Conservation (phyloP, 2,329 filamentous ascomycete species). For the Nemania diffusa region DNA sequence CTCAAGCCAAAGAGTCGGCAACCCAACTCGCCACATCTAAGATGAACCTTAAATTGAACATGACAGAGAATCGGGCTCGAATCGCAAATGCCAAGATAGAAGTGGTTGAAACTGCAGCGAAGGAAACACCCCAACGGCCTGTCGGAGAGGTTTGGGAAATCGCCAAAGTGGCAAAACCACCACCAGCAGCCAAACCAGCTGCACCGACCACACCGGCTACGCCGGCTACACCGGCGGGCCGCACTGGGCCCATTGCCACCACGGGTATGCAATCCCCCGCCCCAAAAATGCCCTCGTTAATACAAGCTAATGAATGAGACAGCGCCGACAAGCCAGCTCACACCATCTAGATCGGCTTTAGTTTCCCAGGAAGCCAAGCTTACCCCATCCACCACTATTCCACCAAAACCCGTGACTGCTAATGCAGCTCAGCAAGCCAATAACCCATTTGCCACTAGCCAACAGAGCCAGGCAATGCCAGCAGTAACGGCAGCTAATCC, state of each 20-base stretch:
- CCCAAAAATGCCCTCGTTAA: not conserved
- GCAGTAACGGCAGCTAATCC: conserved; percentile 37
- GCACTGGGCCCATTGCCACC: conserved; percentile 20
- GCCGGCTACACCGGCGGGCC: conserved; percentile 20
- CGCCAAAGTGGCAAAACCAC: conserved; percentile 73
- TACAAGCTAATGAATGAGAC: conserved; percentile 19
- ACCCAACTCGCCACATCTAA: conserved; percentile 81
- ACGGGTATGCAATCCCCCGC: conserved; percentile 33
- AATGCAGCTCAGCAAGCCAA: conserved; percentile 22
- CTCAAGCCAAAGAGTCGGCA: conserved; percentile 68
- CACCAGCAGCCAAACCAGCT: conserved; percentile 47
- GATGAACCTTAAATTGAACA: conserved; percentile 77
- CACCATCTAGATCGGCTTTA: conserved; percentile 19
- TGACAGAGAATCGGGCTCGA: conserved; percentile 76
- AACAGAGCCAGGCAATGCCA: conserved; percentile 30
- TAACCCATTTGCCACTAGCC: conserved; percentile 40
- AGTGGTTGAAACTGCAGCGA: conserved; percentile 82
- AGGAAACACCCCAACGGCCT: conserved; percentile 84
- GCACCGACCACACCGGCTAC: conserved; percentile 26
- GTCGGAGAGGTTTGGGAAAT: conserved; percentile 89
- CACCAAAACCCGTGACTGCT: conserved; percentile 31
- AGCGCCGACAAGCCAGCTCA: conserved; percentile 23
- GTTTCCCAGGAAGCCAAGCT: conserved; percentile 20
- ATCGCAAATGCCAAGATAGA: conserved; percentile 76
- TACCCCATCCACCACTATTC: conserved; percentile 17